These are phyloP conservation scores for Musa acuminata DNA, from an alignment of 176 grass and related monocot genomes.

Conservation along the genomic window DNA sequence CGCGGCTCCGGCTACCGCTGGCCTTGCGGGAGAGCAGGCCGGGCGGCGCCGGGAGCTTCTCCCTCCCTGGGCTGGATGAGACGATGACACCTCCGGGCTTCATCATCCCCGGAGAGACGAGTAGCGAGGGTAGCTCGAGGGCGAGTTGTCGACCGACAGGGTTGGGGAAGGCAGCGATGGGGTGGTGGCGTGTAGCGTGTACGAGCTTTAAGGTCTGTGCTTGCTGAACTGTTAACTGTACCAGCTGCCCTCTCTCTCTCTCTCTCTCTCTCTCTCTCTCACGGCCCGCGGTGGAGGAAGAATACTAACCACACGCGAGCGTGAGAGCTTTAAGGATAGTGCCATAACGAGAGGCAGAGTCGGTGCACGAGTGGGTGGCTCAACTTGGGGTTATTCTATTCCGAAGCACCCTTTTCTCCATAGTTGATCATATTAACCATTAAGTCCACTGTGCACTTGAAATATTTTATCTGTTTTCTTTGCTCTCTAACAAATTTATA, in stretches of 20 bases:
- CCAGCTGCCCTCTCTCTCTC: no score
- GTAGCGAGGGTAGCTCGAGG: not conserved
- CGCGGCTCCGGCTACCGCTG: constrained; percentile 9
- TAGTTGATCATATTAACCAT: no score
- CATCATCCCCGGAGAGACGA: not conserved
- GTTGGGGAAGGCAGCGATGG: not conserved
- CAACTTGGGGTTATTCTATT: not conserved
- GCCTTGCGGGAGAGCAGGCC: not conserved
- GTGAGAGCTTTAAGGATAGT: no score
- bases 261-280: no score
- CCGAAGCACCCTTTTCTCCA: no score
- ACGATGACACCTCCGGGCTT: not conserved
- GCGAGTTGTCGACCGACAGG: no score
- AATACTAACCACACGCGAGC: no score
- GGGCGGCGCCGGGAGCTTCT: not conserved
- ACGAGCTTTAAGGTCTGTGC: not conserved
- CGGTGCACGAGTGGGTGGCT: not conserved
- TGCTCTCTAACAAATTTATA: no score
- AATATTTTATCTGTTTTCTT: no score
- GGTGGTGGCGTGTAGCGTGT: not conserved
- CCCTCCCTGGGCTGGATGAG: not conserved
- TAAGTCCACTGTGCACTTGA: no score
- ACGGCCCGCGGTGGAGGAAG: no score
- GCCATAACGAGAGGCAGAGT: not conserved
- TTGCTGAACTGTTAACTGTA: not conserved